Conservation (phyloP, 2,329 filamentous ascomycete genomes). For the Ascochyta clinopodiicola region DNA sequence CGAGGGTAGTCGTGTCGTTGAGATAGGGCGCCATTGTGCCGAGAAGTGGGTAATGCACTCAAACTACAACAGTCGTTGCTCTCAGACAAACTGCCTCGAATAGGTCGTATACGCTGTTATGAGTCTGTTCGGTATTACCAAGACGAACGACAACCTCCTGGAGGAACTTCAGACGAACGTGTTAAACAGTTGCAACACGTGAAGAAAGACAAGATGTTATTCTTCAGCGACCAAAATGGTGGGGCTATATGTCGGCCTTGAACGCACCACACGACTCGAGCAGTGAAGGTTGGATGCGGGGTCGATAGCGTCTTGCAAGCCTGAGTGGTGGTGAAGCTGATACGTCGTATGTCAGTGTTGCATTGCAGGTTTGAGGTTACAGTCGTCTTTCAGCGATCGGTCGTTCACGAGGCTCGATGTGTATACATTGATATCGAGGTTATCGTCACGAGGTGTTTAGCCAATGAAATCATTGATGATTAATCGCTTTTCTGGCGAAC, state of each 20-base stretch:
- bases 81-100: no score
- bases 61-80: no score
- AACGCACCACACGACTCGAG: not conserved
- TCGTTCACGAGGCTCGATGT: slow-evolving; percentile 2
- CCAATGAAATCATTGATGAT: slow-evolving; percentile 35
- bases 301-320: not conserved
- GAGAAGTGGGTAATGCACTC: no score
- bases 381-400: not conserved
- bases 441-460: slow-evolving; percentile 20
- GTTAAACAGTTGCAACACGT: no score
- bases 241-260: not conserved
- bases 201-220: not conserved
- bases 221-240: not conserved
- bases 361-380: slow-evolving; percentile 28
- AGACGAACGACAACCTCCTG: no score
- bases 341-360: slow-evolving; percentile 18
- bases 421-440: slow-evolving; percentile 6
- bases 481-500: slow-evolving; percentile 8
- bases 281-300: slow-evolving; percentile 4
- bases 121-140: no score
- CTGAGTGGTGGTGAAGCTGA: not conserved
- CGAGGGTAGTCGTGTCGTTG: not conserved
- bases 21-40: slow-evolving; percentile 3
- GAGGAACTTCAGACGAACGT: not conserved
- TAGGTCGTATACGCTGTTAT: no score